Base-by-base conservation (phyloP, 208 protist genomes). In the Plasmodiophora brassicae region DNA sequence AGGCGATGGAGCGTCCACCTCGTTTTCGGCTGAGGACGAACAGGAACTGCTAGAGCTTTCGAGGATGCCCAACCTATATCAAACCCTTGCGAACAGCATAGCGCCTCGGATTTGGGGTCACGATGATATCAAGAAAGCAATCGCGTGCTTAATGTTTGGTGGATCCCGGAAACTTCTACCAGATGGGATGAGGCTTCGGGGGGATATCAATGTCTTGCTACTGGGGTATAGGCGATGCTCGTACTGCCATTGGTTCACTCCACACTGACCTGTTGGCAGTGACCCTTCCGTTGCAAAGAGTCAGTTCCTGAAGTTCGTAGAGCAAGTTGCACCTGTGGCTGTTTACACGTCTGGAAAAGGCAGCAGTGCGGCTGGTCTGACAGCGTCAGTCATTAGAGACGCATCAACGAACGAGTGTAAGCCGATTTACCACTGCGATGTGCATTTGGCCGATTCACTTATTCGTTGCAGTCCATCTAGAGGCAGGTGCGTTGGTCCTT, bases 281-380 rank as follows among this genome's bases (percentile, higher is more conserved):
- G 98, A 99, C 91, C 98, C 98, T 0, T 98, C 97, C 38, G 99
- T 98, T 1, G 98, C 97, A 5, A 99, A 99, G 89, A 98, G 95
- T 39, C 98, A 99, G 93, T 93, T 99, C 25, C 93, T 99, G 10
- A 99, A 99, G 93, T 99, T 98, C 89, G 96, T 97, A 0, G 96
- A 99, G 90, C 95, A 97, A 85, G 86, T 93, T 32, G 92, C 93
- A 25, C 91, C 92, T 1, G 72, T 94, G 50, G 35, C 41, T n/a
- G 97, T 99, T 35, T 99, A 99, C 90, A 99, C 99, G 1, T 97
- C 95, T 36, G 99, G 99, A 88, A 99, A 99, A 89, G 98, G 96
- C 54, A 92, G 54, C 0, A 88, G 45, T 1, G 92, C 95, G 1
- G 95, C 95, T 0, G 96, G 96, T 92, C 90, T 97, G 38, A 97